These are phyloP conservation scores for Thamnidium elegans DNA, from an alignment of 192 early-diverging fungal species.

Conservation along the genomic window DNA sequence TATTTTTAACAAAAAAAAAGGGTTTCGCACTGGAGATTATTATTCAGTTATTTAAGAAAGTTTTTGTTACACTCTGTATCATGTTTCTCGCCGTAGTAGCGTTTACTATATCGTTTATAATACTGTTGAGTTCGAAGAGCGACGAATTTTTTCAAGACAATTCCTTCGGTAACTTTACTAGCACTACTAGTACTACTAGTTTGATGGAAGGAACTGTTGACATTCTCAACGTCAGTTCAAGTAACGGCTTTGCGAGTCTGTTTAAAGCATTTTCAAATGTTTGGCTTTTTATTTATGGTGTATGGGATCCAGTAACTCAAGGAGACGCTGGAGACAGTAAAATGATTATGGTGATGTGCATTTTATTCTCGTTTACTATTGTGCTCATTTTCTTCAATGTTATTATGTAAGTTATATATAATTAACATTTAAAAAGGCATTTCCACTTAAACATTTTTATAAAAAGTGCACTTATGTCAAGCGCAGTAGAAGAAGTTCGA, in stretches of 20 bases:
- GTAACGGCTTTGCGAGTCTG: neutral
- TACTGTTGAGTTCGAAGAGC: neutral
- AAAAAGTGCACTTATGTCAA: neutral
- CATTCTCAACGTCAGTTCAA: neutral
- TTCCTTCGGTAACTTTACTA: neutral
- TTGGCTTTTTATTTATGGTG: no score
- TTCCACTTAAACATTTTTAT: no score
- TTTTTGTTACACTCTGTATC: conserved; percentile 2
- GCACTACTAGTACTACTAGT: no score
- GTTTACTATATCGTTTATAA: conserved; percentile 14
- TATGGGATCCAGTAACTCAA: conserved; percentile 1
- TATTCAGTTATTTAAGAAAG: conserved; percentile 2
- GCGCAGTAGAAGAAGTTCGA: neutral
- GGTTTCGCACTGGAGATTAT: conserved; percentile 10
- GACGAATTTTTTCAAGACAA: neutral
- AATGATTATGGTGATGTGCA: neutral
- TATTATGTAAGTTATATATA: no score
- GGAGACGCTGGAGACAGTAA: neutral
- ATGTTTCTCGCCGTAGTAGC: conserved; percentile 4
- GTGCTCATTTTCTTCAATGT: conserved; percentile 22
- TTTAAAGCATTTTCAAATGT: neutral
- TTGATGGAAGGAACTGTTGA: no score
- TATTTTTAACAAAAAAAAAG: neutral
- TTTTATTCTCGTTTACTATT: conserved; percentile 7
- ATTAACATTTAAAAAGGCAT: neutral